Base-by-base conservation (phyloP, 1,284 basidiomycete genomes). In the Pseudomicrostroma phylloplanum region DNA sequence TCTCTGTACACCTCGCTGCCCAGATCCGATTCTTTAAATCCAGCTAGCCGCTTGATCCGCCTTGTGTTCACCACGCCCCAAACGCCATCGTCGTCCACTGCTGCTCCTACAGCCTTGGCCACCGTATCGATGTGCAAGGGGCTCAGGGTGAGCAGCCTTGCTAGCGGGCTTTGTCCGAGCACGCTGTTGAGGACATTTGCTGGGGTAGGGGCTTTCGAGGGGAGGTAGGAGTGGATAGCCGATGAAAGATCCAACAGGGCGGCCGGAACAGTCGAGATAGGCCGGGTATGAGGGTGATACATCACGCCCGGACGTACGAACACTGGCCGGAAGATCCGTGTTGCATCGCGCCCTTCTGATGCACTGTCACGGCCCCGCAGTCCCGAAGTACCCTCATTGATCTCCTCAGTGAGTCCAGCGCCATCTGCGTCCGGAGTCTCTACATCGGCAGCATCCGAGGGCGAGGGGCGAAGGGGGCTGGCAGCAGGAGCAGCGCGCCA, bases 51-150 rank as follows among this genome's bases (percentile, higher is more conserved):
- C 19, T 68, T 62, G 26, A 77, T 76, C 1, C 59, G 64, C 13
- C 67, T 61, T 4, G 65, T 59, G 26, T 70, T 68, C 26, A 74
- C 60, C 30, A 66, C 53, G 8, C 75, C 75, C 19, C 60, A 57
- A 7, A 70, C 59, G 36, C 46, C 62, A 2, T 80, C 80, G 56
- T 65, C 67, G 63, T 78, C 80, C 59, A 89, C 80, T 4, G 81
- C 73, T 1, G 67, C 80, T 67, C 87, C 87, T 9, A 92, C 85
- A 0, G 92, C 91, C 71, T 88, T 86, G 1, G 89, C 94, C 43
- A 98, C 91, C 64, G 94, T 92, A 73, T 98, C 94, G 26, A 96
- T 91, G 76, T 98, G 94, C 55, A 98, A 86, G 0, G 96, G 92
- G 26, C 88, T 90, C 59, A 89, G 88, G 12, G 85, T 85, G 63